Evolutionary conservation across 108 stramenopile genomes (phyloP).

Genomic region (Skeletonema tropicum): DNA sequence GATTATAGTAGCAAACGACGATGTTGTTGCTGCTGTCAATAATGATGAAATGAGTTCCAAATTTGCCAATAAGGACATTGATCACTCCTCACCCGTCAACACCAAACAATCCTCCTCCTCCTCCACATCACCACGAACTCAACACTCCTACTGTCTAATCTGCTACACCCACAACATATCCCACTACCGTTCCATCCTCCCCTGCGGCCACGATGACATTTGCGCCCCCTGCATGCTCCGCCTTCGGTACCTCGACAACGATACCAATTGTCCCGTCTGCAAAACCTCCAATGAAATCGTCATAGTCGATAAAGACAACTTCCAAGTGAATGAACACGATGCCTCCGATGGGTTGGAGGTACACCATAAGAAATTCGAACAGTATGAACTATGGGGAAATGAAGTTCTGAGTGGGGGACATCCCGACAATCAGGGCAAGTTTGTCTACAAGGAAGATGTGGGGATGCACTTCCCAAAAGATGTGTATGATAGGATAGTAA

Average conservation of each 20-base stretch:
- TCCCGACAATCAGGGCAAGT: conserved; percentile 52
- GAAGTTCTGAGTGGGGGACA: conserved; percentile 25
- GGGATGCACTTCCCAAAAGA: conserved; percentile 77
- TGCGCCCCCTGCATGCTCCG: conserved; percentile 81
- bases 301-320: conserved; percentile 67
- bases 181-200: conserved; percentile 51
- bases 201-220: conserved; percentile 85
- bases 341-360: neutral
- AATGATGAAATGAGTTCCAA: neutral
- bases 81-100: neutral
- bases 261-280: conserved; percentile 82
- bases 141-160: conserved; percentile 61
- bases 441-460: conserved; percentile 64
- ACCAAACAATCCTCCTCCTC: neutral
- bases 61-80: neutral
- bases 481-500: conserved; percentile 60
- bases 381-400: conserved; percentile 80
- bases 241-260: conserved; percentile 70
- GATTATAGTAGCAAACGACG: neutral
- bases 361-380: conserved; percentile 42
- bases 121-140: neutral
- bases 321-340: neutral
- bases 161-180: conserved; percentile 69
- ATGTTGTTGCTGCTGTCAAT: neutral
- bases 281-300: conserved; percentile 68